Evolutionary conservation across 208 protist species (phyloP).

Genomic region (Leishmania martiniquensis): DNA sequence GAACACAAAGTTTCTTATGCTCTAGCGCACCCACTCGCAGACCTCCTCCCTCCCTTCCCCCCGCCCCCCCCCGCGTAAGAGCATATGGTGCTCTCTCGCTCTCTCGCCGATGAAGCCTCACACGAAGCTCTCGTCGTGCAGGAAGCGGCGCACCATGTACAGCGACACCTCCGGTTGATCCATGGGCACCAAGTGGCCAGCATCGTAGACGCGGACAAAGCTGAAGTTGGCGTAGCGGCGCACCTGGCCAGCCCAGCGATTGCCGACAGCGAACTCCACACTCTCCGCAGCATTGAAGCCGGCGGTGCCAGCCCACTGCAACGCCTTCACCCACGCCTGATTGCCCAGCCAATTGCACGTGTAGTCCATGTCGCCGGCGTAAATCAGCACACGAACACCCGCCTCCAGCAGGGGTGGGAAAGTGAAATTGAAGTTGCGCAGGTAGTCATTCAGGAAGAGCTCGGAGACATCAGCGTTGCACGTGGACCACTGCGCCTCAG

Average conservation of each 20-base stretch:
- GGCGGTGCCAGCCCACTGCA: constrained; percentile 76
- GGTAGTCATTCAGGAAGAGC: constrained; percentile 67
- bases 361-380: constrained; percentile 91
- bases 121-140: constrained; percentile 23
- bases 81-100: background rate
- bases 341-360: constrained; percentile 95
- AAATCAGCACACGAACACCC: constrained; percentile 89
- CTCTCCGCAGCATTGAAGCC: constrained; percentile 60
- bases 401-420: constrained; percentile 62
- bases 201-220: constrained; percentile 82
- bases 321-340: constrained; percentile 66
- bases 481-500: constrained; percentile 37
- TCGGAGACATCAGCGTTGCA: constrained; percentile 61
- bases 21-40: too few species aligned
- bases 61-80: background rate
- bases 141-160: constrained; percentile 53
- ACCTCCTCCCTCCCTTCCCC: background rate
- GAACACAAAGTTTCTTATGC: too few species aligned
- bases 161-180: constrained; percentile 72
- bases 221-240: constrained; percentile 52
- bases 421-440: constrained; percentile 64
- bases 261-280: constrained; percentile 36
- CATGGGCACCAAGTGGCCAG: constrained; percentile 92
- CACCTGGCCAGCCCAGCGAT: constrained; percentile 34
- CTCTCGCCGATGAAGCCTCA: background rate